A percentile compares a stretch with the other conserved stretches of the same genome.
Evolutionary conservation across 345 rosid genomes (phyloP).

Genomic region (Capsella bursapastoris): DNA sequence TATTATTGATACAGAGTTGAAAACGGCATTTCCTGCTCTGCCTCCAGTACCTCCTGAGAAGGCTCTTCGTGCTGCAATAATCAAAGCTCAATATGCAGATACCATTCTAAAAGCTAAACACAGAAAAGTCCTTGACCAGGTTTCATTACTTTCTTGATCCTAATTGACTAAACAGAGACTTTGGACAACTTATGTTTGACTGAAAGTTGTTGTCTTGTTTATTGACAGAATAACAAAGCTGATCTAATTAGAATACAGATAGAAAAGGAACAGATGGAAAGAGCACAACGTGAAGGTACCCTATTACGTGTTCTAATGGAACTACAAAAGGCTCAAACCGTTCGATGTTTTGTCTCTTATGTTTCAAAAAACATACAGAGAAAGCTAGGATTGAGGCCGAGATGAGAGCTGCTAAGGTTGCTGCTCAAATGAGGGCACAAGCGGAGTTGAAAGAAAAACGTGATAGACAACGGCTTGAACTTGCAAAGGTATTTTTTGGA

Average conservation of each 20-base stretch:
- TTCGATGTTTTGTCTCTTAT: neutral
- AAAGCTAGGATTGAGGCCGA: slow-evolving; percentile 75
- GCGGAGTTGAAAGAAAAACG: slow-evolving; percentile 60
- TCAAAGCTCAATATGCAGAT: slow-evolving; percentile 76
- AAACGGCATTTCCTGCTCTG: slow-evolving; percentile 45
- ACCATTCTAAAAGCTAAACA: slow-evolving; percentile 74
- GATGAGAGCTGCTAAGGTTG: slow-evolving; percentile 68
- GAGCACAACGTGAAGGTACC: slow-evolving; percentile 76
- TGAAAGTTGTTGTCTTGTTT: slow-evolving; percentile 2
- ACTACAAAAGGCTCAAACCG: neutral
- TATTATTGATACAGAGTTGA: slow-evolving; percentile 52
- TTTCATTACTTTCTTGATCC: slow-evolving; percentile 41
- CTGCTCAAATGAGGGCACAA: slow-evolving; percentile 56
- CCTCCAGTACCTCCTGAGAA: slow-evolving; percentile 71
- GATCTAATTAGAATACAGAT: slow-evolving; percentile 60
- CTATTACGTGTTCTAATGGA: slow-evolving; percentile 3
- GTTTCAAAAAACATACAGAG: slow-evolving; percentile 51
- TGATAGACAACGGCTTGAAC: slow-evolving; percentile 61
- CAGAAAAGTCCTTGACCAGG: slow-evolving; percentile 65
- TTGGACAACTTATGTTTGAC: slow-evolving; percentile 1
- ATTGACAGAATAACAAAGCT: slow-evolving; percentile 63
- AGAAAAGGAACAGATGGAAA: slow-evolving; percentile 74
- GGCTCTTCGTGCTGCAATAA: slow-evolving; percentile 82
- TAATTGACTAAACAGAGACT: neutral
- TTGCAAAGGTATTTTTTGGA: slow-evolving; percentile 56